phyloP scores from a whole-genome alignment of 176 grass and related monocot species.

The Pontederia paniculata region DNA sequence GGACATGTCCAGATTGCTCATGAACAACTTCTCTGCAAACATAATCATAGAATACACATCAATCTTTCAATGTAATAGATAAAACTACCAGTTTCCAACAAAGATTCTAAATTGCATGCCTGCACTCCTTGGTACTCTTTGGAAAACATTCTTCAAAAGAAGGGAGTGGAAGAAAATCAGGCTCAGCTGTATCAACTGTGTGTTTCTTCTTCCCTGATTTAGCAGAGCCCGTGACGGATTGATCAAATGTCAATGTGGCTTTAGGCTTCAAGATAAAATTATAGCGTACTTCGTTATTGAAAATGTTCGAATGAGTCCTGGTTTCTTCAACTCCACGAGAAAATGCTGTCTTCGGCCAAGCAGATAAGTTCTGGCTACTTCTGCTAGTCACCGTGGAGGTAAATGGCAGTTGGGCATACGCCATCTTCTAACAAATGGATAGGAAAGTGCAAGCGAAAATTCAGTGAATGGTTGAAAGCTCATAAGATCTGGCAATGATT shows the following conservation, averaged over 20 bases:
- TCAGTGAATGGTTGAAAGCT: too few relatives aligned
- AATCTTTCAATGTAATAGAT: background rate
- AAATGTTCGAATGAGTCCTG: slow-evolving; percentile 17
- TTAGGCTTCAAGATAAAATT: slow-evolving; percentile 31
- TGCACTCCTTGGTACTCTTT: slow-evolving; percentile 80
- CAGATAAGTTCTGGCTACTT: slow-evolving; percentile 23
- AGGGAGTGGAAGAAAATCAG: slow-evolving; percentile 88
- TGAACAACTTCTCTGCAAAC: slow-evolving; percentile 66
- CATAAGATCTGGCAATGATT: too few relatives aligned
- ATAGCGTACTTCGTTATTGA: slow-evolving; percentile 28
- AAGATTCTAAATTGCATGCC: slow-evolving; percentile 12
- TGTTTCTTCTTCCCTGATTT: slow-evolving; percentile 48
- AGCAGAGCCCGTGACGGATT: slow-evolving; percentile 33
- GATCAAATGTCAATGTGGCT: slow-evolving; percentile 34
- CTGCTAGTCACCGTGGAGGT: slow-evolving; percentile 42
- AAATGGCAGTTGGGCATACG: slow-evolving; percentile 50
- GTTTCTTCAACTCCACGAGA: slow-evolving; percentile 32
- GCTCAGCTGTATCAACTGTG: slow-evolving; percentile 55
- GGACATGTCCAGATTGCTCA: slow-evolving; percentile 66
- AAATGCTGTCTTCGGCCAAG: slow-evolving; percentile 43
- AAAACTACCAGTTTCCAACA: too few relatives aligned
- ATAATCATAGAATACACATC: slow-evolving; percentile 14
- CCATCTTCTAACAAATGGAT: slow-evolving; percentile 37
- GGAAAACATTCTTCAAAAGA: slow-evolving; percentile 93
- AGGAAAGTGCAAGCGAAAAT: too few relatives aligned